Evolutionary conservation across 139 green algal genomes (phyloP), one percentile per base, ranked within the genome.

Genomic region (Dunaliella primolecta): DNA sequence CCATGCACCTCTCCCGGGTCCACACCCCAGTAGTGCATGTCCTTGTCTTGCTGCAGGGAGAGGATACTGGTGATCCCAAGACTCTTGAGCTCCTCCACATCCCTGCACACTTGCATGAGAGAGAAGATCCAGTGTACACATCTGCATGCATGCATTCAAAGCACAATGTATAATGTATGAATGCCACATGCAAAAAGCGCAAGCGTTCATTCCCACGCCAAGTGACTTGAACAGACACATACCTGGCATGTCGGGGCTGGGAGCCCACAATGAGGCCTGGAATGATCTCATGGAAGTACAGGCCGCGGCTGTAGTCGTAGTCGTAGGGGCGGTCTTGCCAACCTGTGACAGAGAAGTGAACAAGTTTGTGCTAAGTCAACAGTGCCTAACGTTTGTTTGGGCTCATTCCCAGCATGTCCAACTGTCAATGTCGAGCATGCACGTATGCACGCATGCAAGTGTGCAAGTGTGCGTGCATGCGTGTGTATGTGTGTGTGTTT

Each of bases 221-320:
- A n/a, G n/a, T n/a, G n/a, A n/a, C n/a, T n/a, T n/a, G n/a, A 64
- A 64, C 46, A 64, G 7, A 7, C 46, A 64, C 46, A 64, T 64
- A 64, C 46, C 46, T 64, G n/a, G 34, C 78, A 32, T 71, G 78
- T 34, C 35, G 87, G 0, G 93, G 93, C 85, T 96, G 93, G 23
- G 89, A 89, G 36, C 93, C 92, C 31, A 91, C 91, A 1, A 96
- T 84, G 2, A 95, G 82, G 70, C 90, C 82, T 0, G 82, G 83
- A 0, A 72, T 23, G 2, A 97, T 85, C 80, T 95, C 92, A 83
- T 96, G 93, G 83, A 92, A 94, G 89, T 97, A 96, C 1, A 95
- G 57, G 32, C 89, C 88, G n/a, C 79, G 15, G 3, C 23, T 37
- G 11, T 78, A 78, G 55, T 84, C 80, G 46, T 84, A 84, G 0